Percentiles rank a stretch among this genome's conserved stretches.
Conservation (phyloP, 1,284 basidiomycete genomes). For the Xerocomus nothofagi region DNA sequence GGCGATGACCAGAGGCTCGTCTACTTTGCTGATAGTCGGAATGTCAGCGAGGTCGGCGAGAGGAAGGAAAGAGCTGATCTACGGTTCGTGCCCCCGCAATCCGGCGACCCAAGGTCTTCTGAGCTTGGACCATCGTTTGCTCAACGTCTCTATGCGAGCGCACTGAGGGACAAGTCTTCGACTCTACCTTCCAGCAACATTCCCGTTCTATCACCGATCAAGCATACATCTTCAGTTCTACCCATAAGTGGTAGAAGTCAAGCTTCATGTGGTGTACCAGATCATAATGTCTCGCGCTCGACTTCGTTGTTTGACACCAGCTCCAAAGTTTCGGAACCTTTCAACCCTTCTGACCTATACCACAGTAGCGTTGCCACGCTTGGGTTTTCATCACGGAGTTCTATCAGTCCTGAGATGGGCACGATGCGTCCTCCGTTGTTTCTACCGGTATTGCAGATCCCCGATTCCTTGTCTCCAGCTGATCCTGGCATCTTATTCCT, state of each 20-base stretch:
- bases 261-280: not conserved
- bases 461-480: not conserved
- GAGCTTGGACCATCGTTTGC: slow-evolving; percentile 25
- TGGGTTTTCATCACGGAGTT: not conserved
- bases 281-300: slow-evolving; percentile 5
- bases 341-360: slow-evolving; percentile 21
- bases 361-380: slow-evolving; percentile 11
- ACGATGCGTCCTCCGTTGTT: not conserved
- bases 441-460: not conserved
- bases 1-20: slow-evolving; percentile 6
- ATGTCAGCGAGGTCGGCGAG: not conserved
- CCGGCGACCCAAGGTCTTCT: not conserved
- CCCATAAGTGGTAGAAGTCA: not conserved
- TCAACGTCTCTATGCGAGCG: slow-evolving; percentile 34
- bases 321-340: slow-evolving; percentile 2
- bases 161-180: slow-evolving; percentile 12
- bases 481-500: not conserved
- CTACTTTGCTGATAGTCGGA: not conserved
- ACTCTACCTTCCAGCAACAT: not conserved
- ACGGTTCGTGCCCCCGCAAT: not conserved
- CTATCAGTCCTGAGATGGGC: not conserved
- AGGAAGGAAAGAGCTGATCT: not conserved
- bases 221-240: not conserved
- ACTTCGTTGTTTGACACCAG: slow-evolving; percentile 3
- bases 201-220: slow-evolving; percentile 9